These are phyloP conservation scores for Stropharia rugosoannulata DNA, from an alignment of 768 basidiomycete species.

Conservation along the genomic window DNA sequence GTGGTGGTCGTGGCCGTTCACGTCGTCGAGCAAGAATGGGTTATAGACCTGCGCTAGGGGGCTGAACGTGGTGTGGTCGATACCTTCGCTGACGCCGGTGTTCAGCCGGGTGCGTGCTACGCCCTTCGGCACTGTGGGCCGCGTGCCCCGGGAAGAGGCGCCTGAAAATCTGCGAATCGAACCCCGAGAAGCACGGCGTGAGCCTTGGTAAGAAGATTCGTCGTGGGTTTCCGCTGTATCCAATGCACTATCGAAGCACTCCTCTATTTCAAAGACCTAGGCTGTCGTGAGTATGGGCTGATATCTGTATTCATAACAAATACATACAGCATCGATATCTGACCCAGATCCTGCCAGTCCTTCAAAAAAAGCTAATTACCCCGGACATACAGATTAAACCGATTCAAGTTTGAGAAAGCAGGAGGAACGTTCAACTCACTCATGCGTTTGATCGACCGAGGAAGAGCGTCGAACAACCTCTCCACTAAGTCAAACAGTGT, in stretches of 20 bases:
- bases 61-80: slow-evolving; percentile 42
- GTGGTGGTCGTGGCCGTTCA: slow-evolving; percentile 27
- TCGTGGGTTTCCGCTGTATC: slow-evolving; percentile 43
- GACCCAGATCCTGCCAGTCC: slow-evolving; percentile 68
- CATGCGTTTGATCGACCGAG: slow-evolving; percentile 70
- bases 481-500: slow-evolving; percentile 69
- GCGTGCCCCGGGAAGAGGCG: slow-evolving; percentile 12
- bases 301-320: neutral
- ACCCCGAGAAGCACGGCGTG: slow-evolving; percentile 18
- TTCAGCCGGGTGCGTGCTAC: slow-evolving; percentile 39
- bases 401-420: too few species aligned
- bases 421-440: slow-evolving; percentile 35
- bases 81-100: slow-evolving; percentile 38
- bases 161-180: slow-evolving; percentile 18
- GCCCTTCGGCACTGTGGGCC: slow-evolving; percentile 16
- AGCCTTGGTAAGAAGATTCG: slow-evolving; percentile 12
- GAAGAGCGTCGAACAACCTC: slow-evolving; percentile 69
- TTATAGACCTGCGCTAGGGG: slow-evolving; percentile 78
- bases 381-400: too few species aligned
- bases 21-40: slow-evolving; percentile 58
- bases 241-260: slow-evolving; percentile 60
- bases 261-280: slow-evolving; percentile 80
- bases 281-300: neutral
- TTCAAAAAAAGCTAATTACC: slow-evolving; percentile 67
- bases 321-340: slow-evolving; percentile 72